Evolutionary conservation across 2,329 filamentous ascomycete genomes (phyloP).

Genomic region (Aspergillus tanneri): DNA sequence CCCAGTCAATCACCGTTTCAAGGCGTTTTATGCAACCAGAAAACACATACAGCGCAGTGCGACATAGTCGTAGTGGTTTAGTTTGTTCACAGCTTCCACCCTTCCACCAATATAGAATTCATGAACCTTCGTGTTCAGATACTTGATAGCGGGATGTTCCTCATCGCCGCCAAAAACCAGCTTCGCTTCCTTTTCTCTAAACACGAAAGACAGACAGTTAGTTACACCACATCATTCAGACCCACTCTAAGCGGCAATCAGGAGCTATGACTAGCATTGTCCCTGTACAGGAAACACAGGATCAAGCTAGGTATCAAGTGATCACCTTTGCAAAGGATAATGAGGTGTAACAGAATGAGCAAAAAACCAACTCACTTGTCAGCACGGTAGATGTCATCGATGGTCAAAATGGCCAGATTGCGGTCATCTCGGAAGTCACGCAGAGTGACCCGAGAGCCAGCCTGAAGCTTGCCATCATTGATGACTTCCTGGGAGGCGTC

Average conservation of each 20-base stretch:
- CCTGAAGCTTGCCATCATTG: constrained; percentile 70
- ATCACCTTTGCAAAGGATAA: not conserved
- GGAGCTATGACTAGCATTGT: not conserved
- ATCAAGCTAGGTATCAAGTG: too few species aligned
- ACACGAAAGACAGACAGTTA: constrained; percentile 17
- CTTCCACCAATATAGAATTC: constrained; percentile 96
- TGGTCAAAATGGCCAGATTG: constrained; percentile 90
- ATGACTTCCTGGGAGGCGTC: constrained; percentile 77
- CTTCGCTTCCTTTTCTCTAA: constrained; percentile 80
- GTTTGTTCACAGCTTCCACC: constrained; percentile 88
- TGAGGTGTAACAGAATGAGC: not conserved
- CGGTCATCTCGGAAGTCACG: constrained; percentile 95
- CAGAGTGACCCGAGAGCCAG: constrained; percentile 79
- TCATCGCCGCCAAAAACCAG: constrained; percentile 92
- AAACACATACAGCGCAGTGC: constrained; percentile 76
- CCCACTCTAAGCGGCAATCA: constrained; percentile 19
- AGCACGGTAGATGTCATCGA: constrained; percentile 92
- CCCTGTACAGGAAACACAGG: too few species aligned
- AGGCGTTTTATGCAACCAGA: not conserved
- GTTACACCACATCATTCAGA: constrained; percentile 28
- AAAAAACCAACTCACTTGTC: constrained; percentile 70
- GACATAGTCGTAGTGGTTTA: constrained; percentile 99
- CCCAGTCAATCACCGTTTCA: constrained; percentile 4
- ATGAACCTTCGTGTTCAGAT: constrained; percentile 75
- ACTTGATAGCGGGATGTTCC: constrained; percentile 88